These are phyloP conservation scores for Rhodomyrtus tomentosa DNA, from an alignment of 345 rosid species.

Conservation along the genomic window DNA sequence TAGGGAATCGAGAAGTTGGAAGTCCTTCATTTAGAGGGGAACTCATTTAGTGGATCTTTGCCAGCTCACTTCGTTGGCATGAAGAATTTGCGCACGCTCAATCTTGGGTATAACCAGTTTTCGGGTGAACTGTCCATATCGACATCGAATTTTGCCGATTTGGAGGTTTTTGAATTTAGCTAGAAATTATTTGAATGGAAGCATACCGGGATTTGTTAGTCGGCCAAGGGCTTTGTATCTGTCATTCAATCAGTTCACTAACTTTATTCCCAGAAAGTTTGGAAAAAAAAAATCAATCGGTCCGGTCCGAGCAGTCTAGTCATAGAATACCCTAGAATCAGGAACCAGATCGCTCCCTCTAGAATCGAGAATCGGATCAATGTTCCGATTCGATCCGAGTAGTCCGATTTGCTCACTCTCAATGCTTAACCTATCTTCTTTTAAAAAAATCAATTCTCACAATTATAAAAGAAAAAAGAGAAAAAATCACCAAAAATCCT, in stretches of 20 bases:
- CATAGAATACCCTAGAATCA: no score
- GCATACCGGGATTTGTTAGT: slow-evolving; percentile 59
- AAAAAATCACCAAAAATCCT: no score
- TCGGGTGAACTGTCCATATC: slow-evolving; percentile 49
- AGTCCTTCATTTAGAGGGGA: slow-evolving; percentile 86
- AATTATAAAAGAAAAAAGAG: no score
- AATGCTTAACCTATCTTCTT: no score
- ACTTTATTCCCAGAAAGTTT: slow-evolving; percentile 44
- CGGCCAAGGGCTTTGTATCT: slow-evolving; percentile 50
- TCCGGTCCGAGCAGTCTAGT: no score
- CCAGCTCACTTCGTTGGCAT: slow-evolving; percentile 40
- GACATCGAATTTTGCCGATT: slow-evolving; percentile 14
- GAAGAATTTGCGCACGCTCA: slow-evolving; percentile 48
- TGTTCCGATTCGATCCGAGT: no score
- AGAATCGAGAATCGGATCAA: no score
- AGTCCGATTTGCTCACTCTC: no score
- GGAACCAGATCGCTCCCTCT: no score
- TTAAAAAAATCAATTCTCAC: no score
- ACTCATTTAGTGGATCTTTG: slow-evolving; percentile 32
- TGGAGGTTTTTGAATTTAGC: slow-evolving; percentile 70
- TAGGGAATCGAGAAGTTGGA: slow-evolving; percentile 75
- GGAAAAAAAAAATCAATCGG: no score
- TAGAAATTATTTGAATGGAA: slow-evolving; percentile 65
- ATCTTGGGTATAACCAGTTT: slow-evolving; percentile 67
- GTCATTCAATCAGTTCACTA: slow-evolving; percentile 44